phyloP scores from a whole-genome alignment of 2,329 filamentous ascomycete genomes.

The Fusarium napiforme region DNA sequence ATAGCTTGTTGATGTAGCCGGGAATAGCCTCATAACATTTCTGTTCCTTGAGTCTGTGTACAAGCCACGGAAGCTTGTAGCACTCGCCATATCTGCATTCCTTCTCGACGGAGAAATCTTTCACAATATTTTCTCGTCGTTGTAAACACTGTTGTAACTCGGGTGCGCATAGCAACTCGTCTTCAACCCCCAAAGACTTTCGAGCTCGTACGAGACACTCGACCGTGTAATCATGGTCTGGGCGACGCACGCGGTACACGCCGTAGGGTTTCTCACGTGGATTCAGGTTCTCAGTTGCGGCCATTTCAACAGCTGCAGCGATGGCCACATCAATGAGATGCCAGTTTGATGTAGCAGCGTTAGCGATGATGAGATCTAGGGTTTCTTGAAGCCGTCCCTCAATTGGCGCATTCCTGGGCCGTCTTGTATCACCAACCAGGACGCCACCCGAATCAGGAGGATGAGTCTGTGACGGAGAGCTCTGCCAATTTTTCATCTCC shows the following conservation, averaged over 20 bases:
- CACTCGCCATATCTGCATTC: not conserved
- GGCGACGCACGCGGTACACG: too few species aligned
- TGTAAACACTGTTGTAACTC: not conserved
- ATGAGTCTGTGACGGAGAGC: not conserved
- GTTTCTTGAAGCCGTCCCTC: not conserved
- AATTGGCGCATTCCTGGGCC: not conserved
- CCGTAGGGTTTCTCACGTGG: rapidly evolving
- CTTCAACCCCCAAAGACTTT: not conserved
- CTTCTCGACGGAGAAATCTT: not conserved
- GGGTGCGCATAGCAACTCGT: rapidly evolving
- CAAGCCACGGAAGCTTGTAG: not conserved
- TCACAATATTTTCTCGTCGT: not conserved
- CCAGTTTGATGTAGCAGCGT: not conserved
- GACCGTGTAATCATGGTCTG: not conserved
- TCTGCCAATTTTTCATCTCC: not conserved
- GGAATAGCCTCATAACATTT: not conserved
- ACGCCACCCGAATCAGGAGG: not conserved
- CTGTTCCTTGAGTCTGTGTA: not conserved
- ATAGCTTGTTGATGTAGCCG: not conserved
- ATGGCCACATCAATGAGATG: not conserved
- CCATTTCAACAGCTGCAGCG: not conserved
- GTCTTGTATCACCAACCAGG: not conserved
- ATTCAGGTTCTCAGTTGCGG: not conserved
- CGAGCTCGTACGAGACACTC: not conserved
- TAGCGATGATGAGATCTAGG: not conserved